phyloP scores from a whole-genome alignment of 1,284 basidiomycete genomes.

The Lentinus polychrous region DNA sequence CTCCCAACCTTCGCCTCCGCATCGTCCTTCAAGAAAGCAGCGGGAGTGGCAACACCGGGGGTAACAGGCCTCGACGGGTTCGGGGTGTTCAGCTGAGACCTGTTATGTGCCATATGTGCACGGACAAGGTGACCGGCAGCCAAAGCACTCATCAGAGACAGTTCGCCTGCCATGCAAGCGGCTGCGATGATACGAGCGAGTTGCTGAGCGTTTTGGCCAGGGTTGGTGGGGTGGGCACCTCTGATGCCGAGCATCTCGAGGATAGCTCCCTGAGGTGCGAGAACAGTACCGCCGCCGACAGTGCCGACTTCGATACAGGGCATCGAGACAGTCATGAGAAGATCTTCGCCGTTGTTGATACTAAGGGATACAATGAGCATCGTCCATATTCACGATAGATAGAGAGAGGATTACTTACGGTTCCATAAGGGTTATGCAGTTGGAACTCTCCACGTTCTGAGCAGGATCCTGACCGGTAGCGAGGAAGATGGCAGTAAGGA shows the following conservation, averaged over 20 bases:
- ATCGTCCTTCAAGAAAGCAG: neutral
- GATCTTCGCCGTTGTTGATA: slow-evolving; percentile 84
- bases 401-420: slow-evolving; percentile 51
- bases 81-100: slow-evolving; percentile 65
- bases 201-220: slow-evolving; percentile 82
- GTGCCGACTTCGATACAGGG: slow-evolving; percentile 96
- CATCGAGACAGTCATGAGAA: slow-evolving; percentile 91
- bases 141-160: slow-evolving; percentile 83
- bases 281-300: slow-evolving; percentile 91
- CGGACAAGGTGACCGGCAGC: slow-evolving; percentile 89
- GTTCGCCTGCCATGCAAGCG: slow-evolving; percentile 92
- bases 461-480: slow-evolving; percentile 99
- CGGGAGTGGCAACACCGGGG: slow-evolving; percentile 30
- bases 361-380: slow-evolving; percentile 29
- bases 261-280: slow-evolving; percentile 83
- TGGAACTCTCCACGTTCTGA: slow-evolving; percentile 97
- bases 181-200: slow-evolving; percentile 85
- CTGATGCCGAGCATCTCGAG: slow-evolving; percentile 89
- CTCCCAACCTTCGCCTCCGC: slow-evolving; percentile 1
- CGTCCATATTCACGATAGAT: slow-evolving; percentile 1
- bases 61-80: slow-evolving; percentile 58
- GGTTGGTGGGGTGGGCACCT: slow-evolving; percentile 77
- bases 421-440: slow-evolving; percentile 99
- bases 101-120: slow-evolving; percentile 85
- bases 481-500: slow-evolving; percentile 92